Base-by-base conservation (phyloP, 2,329 filamentous ascomycete species). In the Xylariomycetidae sp. region DNA sequence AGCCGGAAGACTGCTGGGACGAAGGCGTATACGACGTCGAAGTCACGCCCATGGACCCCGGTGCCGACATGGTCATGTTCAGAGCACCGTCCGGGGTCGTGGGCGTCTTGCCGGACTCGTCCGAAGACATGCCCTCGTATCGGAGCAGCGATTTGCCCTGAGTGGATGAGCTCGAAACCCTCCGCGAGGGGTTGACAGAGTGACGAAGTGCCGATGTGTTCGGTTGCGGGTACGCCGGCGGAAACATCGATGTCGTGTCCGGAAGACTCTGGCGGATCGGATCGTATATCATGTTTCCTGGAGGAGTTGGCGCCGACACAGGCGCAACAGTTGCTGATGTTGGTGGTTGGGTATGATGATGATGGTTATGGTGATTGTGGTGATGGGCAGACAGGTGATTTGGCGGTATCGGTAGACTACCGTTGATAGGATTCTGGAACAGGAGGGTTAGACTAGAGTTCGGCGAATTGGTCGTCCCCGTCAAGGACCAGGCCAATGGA, bases 401-500 rank as follows among this genome's bases (percentile, higher is more conserved):
- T 10, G 39, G 20, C 6, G 40, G 15, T 48, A 45, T 33, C 27
- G 37, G 23, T 31, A 44, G 23, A 45, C 44, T 22, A 16, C 45
- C 34, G 11, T 40, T 51, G 30, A 43, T 54, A 2, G 58, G 51
- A 35, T 74, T 80, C 39, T 85, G 80, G 54, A 88, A 94, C 53
- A 94, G 76, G 36, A 90, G 73, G 1, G 87, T 89, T 4, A 94
- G 65, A 51, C 86, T 92, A 0, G 87, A 88, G 42, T 80, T 88
- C 2, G 86, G 83, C 4, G 86, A 92, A 51, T 94, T 88, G 34
- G 86, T 88, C 2, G 83, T 90, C 11, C 88, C 88, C 0, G 88
- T 88, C n/a, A 94, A 63, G 6, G 86, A 88, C 83, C 85, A 94
- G 2, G 86, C 88, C 38, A 94, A 86, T 1, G 66, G 68, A 7